phyloP scores from a whole-genome alignment of 2,329 filamentous ascomycete species.

The Exserohilum turcica region DNA sequence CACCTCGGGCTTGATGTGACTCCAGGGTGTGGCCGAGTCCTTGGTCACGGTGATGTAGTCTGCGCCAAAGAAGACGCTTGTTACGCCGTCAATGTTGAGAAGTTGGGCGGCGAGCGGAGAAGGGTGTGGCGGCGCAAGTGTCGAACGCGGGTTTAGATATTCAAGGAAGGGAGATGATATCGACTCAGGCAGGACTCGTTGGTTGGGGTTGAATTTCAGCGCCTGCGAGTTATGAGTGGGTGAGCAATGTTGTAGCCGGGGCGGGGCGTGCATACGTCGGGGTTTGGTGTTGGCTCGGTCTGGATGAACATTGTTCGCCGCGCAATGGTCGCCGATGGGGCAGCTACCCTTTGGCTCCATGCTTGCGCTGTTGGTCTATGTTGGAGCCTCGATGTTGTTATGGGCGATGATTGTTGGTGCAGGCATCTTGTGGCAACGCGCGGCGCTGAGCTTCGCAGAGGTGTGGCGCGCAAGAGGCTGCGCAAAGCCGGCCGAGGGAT shows the following conservation, averaged over 20 bases:
- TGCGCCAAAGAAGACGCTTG: constrained; percentile 87
- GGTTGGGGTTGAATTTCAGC: constrained; percentile 94
- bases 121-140: constrained; percentile 84
- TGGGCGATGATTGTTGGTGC: constrained; percentile 41
- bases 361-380: constrained; percentile 37
- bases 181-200: constrained; percentile 76
- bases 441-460: constrained; percentile 27
- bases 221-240: constrained; percentile 50
- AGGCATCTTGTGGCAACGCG: constrained; percentile 43
- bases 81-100: constrained; percentile 93
- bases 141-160: constrained; percentile 86
- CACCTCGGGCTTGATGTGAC: constrained; percentile 91
- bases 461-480: constrained; percentile 31
- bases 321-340: constrained; percentile 19
- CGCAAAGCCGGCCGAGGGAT: constrained; percentile 39
- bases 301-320: constrained; percentile 92
- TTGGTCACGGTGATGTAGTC: constrained; percentile 99
- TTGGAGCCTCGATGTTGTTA: constrained; percentile 38
- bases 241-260: neutral
- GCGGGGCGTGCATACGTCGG: constrained; percentile 64
- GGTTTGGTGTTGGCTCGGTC: constrained; percentile 91
- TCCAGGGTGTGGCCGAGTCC: constrained; percentile 84
- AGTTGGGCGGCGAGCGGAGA: constrained; percentile 89
- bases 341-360: constrained; percentile 27
- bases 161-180: constrained; percentile 82